Percentiles rank a stretch among this genome's conserved stretches.
Evolutionary conservation across 176 grass and related monocot genomes (phyloP).

Genomic region (Lolium multiflorum): DNA sequence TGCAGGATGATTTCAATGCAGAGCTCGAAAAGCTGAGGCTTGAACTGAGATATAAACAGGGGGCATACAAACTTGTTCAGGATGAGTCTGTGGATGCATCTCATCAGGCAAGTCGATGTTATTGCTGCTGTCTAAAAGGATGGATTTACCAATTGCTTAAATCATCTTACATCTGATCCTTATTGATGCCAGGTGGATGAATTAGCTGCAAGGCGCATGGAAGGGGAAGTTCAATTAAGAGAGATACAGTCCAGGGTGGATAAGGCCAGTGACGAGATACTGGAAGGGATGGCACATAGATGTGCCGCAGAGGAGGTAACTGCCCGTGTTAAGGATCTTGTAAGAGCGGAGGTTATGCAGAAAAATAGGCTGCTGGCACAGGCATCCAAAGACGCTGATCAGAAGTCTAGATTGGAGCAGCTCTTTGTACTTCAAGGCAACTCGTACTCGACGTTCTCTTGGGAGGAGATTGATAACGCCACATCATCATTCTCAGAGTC

Average conservation of each 20-base stretch:
- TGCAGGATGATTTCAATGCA: slow-evolving; percentile 50
- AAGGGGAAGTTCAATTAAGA: slow-evolving; percentile 61
- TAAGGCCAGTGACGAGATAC: slow-evolving; percentile 45
- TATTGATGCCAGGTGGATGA: slow-evolving; percentile 51
- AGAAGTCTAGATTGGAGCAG: slow-evolving; percentile 50
- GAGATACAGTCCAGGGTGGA: slow-evolving; percentile 53
- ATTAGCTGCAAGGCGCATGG: slow-evolving; percentile 45
- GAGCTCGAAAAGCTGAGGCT: slow-evolving; percentile 56
- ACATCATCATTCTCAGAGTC: slow-evolving; percentile 76
- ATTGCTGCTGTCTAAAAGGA: slow-evolving; percentile 14
- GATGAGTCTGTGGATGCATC: slow-evolving; percentile 45
- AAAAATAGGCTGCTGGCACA: slow-evolving; percentile 48
- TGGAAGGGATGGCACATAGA: slow-evolving; percentile 38
- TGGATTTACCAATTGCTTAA: slow-evolving; percentile 8
- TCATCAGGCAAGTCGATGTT: slow-evolving; percentile 47
- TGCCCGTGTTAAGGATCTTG: slow-evolving; percentile 40
- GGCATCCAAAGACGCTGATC: slow-evolving; percentile 45
- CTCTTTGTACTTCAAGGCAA: slow-evolving; percentile 47
- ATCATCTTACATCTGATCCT: slow-evolving; percentile 33
- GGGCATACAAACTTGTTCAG: slow-evolving; percentile 39
- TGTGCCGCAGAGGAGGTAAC: slow-evolving; percentile 37
- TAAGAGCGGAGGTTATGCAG: slow-evolving; percentile 49
- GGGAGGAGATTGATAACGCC: slow-evolving; percentile 83
- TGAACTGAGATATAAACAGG: slow-evolving; percentile 41
- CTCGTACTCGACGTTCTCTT: slow-evolving; percentile 60